A percentile compares a stretch with the other conserved stretches of the same genome.
These are phyloP conservation scores for Eurotiales sp. DNA, from an alignment of 2,329 filamentous ascomycete genomes.

Conservation along the genomic window DNA sequence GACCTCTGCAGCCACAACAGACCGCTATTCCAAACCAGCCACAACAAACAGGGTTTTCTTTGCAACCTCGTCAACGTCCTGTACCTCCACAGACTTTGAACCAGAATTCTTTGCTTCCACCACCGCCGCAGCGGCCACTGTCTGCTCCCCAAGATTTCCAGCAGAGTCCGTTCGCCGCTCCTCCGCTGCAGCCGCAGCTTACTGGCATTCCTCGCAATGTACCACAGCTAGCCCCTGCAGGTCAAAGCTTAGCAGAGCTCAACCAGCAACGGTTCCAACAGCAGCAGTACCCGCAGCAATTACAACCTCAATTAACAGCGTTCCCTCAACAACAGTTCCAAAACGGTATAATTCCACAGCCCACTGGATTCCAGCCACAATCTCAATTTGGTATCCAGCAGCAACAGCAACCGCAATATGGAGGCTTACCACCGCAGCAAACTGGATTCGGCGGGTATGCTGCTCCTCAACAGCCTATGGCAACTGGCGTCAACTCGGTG, in stretches of 20 bases:
- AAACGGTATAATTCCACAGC: conserved; percentile 42
- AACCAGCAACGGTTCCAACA: conserved; percentile 64
- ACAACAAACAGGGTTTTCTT: conserved; percentile 23
- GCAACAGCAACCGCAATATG: conserved; percentile 30
- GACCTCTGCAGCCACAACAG: conserved; percentile 28
- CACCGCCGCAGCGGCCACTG: conserved; percentile 74
- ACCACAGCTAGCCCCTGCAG: conserved; percentile 62
- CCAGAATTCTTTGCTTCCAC: conserved; percentile 64
- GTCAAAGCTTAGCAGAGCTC: conserved; percentile 73
- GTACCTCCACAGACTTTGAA: conserved; percentile 62
- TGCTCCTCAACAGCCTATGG: conserved; percentile 39
- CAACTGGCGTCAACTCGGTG: conserved; percentile 42
- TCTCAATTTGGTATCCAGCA: conserved; percentile 44
- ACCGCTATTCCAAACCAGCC: conserved; percentile 12
- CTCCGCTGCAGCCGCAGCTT: conserved; percentile 77
- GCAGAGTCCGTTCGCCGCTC: conserved; percentile 67
- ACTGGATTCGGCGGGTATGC: conserved; percentile 49
- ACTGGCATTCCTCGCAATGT: conserved; percentile 64
- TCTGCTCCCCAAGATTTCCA: conserved; percentile 82
- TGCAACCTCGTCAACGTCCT: conserved; percentile 63
- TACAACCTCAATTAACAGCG: conserved; percentile 42
- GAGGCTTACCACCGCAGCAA: conserved; percentile 47
- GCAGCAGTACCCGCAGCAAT: conserved; percentile 49
- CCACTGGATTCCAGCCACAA: conserved; percentile 44
- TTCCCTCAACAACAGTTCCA: conserved; percentile 26